Base-by-base conservation (phyloP, 2,329 filamentous ascomycete genomes). In the Fusarium concolor region DNA sequence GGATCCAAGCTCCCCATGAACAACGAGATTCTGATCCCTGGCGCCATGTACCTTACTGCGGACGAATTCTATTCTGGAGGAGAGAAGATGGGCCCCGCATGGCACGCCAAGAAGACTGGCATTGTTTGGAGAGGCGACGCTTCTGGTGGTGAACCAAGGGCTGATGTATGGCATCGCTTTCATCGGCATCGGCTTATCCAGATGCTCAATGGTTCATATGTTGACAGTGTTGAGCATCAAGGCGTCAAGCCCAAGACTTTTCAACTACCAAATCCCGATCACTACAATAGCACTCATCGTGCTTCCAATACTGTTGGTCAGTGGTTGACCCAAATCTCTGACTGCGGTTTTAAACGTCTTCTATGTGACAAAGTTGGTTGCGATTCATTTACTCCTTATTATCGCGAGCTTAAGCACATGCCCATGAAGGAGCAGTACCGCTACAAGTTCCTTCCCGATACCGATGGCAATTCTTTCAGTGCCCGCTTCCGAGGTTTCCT, bases 171-270 rank as follows among this genome's bases (percentile, higher is more conserved):
- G 90, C 83, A 82, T 33, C 85, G 87, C 35, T 91, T 92, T 71
- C 90, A 92, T 64, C 87, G 90, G n/a, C 90, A 91, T 70, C 88
- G 90, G 6, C 87, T 92, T 59, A 80, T 92, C 26, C 82, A 88
- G 60, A 90, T 92, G 88, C 79, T 90, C 46, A 92, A 93, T 71
- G 85, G 84, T 10, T 90, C 87, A 2, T 84, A 81, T 18, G 86
- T 90, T 22, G 75, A 76, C 28, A 72, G 77, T 10, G 80, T 85
- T 31, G 85, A 89, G 71, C 72, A 77, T 38, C 73, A 75, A 17
- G 75, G 71, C 35, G 67, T 76, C 46, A 78, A 80, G 37, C 74
- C 84, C 33, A 74, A 77, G 64, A 85, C 85, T 10, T 88, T 87
- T 69, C 79, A 81, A 43, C 76, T 88, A 56, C 85, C 85, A 2